A percentile compares a stretch with the other conserved stretches of the same genome.
Evolutionary conservation across 192 early-diverging fungal genomes (phyloP).

Genomic region (Coemansia sp.): DNA sequence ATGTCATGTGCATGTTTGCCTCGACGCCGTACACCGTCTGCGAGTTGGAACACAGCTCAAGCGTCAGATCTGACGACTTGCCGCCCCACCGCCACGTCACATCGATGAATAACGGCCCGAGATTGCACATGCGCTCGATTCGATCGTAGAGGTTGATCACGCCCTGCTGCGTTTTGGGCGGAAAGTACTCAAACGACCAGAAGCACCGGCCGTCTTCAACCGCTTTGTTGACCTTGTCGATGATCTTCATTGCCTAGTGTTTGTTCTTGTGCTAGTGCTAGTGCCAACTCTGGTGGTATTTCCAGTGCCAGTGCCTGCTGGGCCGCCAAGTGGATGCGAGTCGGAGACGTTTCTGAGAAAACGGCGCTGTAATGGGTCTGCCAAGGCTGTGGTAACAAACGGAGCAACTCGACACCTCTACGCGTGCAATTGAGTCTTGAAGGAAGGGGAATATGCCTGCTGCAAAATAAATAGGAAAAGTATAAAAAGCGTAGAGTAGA

Average conservation of each 20-base stretch:
- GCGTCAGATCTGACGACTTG: constrained; percentile 79
- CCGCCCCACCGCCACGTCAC: constrained; percentile 95
- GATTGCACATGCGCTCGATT: constrained; percentile 93
- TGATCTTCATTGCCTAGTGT: constrained; percentile 64
- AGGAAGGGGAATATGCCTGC: too few relatives aligned
- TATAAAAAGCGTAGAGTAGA: constrained; percentile 14
- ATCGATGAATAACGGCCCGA: constrained; percentile 85
- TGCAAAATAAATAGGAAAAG: neutral
- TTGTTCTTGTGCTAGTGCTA: neutral
- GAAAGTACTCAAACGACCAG: constrained; percentile 98
- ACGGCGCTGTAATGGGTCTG: too few relatives aligned
- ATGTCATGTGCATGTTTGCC: constrained; percentile 97
- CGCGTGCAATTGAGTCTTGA: too few relatives aligned
- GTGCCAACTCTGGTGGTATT: too few relatives aligned
- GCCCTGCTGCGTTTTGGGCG: constrained; percentile 93
- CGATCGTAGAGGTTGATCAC: constrained; percentile 97
- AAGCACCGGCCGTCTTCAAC: constrained; percentile 67
- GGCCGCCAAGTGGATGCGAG: too few relatives aligned
- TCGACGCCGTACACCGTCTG: constrained; percentile 94
- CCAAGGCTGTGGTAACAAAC: too few relatives aligned
- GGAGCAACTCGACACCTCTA: too few relatives aligned
- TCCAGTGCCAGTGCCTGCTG: too few relatives aligned
- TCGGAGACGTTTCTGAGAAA: too few relatives aligned
- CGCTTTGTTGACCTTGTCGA: constrained; percentile 72
- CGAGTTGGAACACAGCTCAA: constrained; percentile 86